Evolutionary conservation across 2,329 filamentous ascomycete genomes (phyloP), one percentile per base, ranked within the genome.

Genomic region (Trichophyton rubrum): DNA sequence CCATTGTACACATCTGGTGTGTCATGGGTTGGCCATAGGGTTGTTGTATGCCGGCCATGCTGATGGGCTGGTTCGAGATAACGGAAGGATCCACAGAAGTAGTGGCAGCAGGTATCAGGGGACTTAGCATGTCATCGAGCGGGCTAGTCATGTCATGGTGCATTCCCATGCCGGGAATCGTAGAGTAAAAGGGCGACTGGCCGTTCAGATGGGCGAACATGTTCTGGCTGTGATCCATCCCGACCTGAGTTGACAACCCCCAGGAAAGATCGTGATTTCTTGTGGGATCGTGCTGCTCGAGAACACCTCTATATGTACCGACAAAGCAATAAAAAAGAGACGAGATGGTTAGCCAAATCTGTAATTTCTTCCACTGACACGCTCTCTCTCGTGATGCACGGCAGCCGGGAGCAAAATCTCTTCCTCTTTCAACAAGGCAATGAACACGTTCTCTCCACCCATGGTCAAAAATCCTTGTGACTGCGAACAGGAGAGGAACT

Each of bases 31-130:
- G 47, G 6, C 20, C 47, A 20, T 45, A 59, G 15, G 57, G 9
- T 35, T 30, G 40, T 11, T 59, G 57, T 24, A 59, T 35, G 30
- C n/a, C 27, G 38, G 30, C 22, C 43, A 59, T 45, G 41, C n/a
- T 49, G 9, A 59, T 49, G 11, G 57, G 27, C 4, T 40, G 57
- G 8, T 59, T 59, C n/a, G 57, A 33, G 38, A 59, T 59, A 24
- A 43, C 43, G 8, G 57, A 45, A 4, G 57, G 57, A 13, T 56
- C 51, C 35, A 59, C 43, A 2, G 33, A 59, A 30, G 43, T 33
- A 2, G 49, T 33, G 5, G 49, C 49, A 33, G 49, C 13, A 35
- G 49, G 27, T 17, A 55, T 13, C n/a, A 55, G n/a, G 3, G 49
- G 49, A 24, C n/a, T 33, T 9, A 55, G 24, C 49, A 55, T 55